Percentiles rank a stretch among this genome's conserved stretches.
Evolutionary conservation across 2,329 filamentous ascomycete species (phyloP).

Genomic region (Colletotrichum magnum): DNA sequence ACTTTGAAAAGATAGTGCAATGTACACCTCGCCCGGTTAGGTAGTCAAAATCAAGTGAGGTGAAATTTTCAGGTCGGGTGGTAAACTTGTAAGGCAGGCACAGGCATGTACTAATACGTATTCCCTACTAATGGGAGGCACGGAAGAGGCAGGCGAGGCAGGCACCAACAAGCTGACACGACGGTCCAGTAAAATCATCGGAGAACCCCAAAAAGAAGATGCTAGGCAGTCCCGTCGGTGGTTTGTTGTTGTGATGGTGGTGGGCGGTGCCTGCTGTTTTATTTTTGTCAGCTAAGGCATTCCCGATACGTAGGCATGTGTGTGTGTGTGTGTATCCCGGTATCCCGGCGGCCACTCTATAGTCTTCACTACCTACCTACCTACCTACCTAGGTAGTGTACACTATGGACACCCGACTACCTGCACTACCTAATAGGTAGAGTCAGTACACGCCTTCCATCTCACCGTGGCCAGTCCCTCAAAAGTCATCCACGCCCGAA

Average conservation of each 20-base stretch:
- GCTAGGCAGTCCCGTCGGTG: not conserved
- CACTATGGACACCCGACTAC: no score
- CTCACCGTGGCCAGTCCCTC: not conserved
- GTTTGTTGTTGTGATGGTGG: not conserved
- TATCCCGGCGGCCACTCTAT: conserved; percentile 1
- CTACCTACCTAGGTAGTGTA: no score
- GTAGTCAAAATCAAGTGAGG: no score
- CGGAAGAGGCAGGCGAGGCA: conserved; percentile 17
- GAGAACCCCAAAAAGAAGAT: conserved; percentile 18
- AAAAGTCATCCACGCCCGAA: conserved; percentile 2
- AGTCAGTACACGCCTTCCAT: not conserved
- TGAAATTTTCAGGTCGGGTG: not conserved
- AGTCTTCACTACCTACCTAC: no score
- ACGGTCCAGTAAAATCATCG: conserved; percentile 15
- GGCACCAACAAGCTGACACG: conserved; percentile 15
- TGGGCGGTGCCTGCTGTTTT: conserved; percentile 29
- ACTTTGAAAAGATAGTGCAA: no score
- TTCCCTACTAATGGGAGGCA: no score
- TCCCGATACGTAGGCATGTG: conserved; percentile 5
- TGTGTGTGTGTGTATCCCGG: not conserved
- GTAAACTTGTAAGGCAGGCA: conserved; percentile 3
- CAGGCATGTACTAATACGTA: no score
- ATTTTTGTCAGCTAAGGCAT: conserved; percentile 37
- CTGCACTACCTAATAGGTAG: no score
- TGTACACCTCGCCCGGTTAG: no score